Base-by-base conservation (phyloP, 768 basidiomycete genomes). In the Suillus hirtellus region DNA sequence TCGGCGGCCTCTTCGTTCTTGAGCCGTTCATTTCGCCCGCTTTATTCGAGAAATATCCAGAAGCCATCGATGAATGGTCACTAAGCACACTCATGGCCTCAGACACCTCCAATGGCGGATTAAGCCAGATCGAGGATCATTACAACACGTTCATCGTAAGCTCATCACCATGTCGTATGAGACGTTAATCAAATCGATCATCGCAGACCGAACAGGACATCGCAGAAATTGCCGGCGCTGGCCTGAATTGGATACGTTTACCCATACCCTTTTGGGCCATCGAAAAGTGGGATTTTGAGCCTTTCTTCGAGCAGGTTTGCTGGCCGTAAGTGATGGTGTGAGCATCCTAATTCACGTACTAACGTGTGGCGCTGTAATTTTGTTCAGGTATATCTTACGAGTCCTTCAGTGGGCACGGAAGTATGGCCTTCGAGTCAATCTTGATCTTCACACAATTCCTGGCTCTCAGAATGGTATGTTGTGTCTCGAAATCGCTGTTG, bases 241-340 rank as follows among this genome's bases (percentile, higher is more conserved):
- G 94, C 2, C 76, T 95, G 60, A 95, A 93, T 77, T 95, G 89
- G 82, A 76, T 96, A 56, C 84, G 93, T 3, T 76, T 95, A 47
- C 91, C 93, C 1, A 82, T 95, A 47, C 86, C 89, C 1, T 95
- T 86, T 77, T 96, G 94, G 94, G 90, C 90, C 8, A 88, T 95
- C 68, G 89, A 92, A 67, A 87, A 84, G 11, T 86, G 86, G 80
- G 75, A 79, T 27, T 84, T 83, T 38, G 93, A 95, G 73, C 93
- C 94, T 7, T 95, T 88, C 76, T 76, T 95, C 10, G 83, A 83
- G 3, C 80, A 82, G 64, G 87, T 88, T 19, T 86, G 86, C 34
- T 95, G 94, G 94, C 86, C 84, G 82, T 88, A 72, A 64, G 82
- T 74, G 11, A 52, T 8, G 60, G 5, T n/a, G 47, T 54, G 21